Percentiles rank a stretch among this genome's conserved stretches.
Evolutionary conservation across 805 yeast species (phyloP).

Genomic region (Blastobotrys mokoenaii): DNA sequence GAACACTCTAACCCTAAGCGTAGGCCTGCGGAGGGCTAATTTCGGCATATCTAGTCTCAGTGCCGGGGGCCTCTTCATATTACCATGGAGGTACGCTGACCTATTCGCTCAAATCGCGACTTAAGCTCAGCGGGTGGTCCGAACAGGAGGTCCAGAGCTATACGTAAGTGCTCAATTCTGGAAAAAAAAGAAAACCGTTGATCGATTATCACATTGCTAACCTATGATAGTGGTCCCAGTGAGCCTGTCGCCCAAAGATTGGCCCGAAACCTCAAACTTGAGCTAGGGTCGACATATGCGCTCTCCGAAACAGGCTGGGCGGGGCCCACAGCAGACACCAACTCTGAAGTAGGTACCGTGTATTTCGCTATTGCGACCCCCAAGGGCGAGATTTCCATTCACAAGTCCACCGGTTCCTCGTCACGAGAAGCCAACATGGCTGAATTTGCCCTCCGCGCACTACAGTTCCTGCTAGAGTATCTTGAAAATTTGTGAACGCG

Average conservation of each 20-base stretch:
- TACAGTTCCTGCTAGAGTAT: constrained; percentile 48
- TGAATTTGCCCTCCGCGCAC: constrained; percentile 59
- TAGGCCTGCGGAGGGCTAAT: constrained; percentile 78
- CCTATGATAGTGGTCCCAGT: constrained; percentile 62
- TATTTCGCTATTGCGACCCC: constrained; percentile 69
- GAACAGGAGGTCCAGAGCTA: constrained; percentile 58
- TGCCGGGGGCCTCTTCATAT: constrained; percentile 79
- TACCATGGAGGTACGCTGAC: constrained; percentile 80
- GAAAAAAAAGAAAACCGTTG: not conserved
- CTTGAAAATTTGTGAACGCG: constrained; percentile 24
- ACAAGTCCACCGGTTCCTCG: constrained; percentile 35
- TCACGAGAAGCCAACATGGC: constrained; percentile 68
- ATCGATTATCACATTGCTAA: too few species aligned
- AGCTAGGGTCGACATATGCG: constrained; percentile 75
- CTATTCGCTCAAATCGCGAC: constrained; percentile 65
- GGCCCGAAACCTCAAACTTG: constrained; percentile 72
- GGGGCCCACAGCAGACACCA: constrained; percentile 43
- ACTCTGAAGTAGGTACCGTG: constrained; percentile 46
- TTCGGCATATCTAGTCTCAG: constrained; percentile 70
- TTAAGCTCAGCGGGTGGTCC: constrained; percentile 73
- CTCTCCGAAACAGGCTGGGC: constrained; percentile 85
- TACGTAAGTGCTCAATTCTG: constrained; percentile 29
- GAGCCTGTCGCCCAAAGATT: constrained; percentile 65
- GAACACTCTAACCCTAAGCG: too few species aligned
- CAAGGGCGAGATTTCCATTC: constrained; percentile 40